These are phyloP conservation scores for Sequoiadendron giganteum DNA, from an alignment of 75 land plant genomes.

Conservation along the genomic window DNA sequence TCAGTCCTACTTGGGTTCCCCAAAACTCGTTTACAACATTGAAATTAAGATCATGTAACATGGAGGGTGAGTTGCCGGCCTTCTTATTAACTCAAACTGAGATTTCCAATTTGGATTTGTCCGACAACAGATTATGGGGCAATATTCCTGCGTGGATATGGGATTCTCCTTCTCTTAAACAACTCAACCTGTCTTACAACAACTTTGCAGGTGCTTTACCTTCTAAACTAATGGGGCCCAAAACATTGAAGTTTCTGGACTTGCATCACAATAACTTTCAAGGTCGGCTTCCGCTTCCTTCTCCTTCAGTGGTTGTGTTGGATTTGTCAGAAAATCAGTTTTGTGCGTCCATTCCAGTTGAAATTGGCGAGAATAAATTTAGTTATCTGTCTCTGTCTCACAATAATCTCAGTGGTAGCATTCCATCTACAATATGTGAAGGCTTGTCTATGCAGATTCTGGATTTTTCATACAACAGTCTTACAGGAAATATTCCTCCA, in stretches of 20 bases:
- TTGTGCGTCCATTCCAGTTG: constrained; percentile 11
- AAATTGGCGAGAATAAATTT: neutral
- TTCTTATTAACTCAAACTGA: neutral
- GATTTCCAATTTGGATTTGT: neutral
- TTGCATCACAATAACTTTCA: neutral
- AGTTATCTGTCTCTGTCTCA: constrained; percentile 26
- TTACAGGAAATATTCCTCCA: constrained; percentile 31
- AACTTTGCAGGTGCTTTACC: neutral
- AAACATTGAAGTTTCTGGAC: neutral
- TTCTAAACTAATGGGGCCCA: neutral
- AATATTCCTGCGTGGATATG: neutral
- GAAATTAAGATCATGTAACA: neutral
- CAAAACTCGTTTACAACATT: neutral
- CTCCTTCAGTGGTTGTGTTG: neutral
- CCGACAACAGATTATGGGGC: neutral
- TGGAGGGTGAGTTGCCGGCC: neutral
- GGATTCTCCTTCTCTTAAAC: neutral
- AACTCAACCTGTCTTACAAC: neutral
- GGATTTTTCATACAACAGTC: constrained; percentile 36
- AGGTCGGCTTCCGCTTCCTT: neutral
- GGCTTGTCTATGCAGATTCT: constrained; percentile 17
- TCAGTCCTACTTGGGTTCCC: neutral
- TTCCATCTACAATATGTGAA: constrained; percentile 44
- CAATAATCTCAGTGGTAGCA: constrained; percentile 29
- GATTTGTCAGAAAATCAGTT: constrained; percentile 4